Evolutionary conservation across 164 flowering plant species (phyloP).

Genomic region (Platanus orientalis): DNA sequence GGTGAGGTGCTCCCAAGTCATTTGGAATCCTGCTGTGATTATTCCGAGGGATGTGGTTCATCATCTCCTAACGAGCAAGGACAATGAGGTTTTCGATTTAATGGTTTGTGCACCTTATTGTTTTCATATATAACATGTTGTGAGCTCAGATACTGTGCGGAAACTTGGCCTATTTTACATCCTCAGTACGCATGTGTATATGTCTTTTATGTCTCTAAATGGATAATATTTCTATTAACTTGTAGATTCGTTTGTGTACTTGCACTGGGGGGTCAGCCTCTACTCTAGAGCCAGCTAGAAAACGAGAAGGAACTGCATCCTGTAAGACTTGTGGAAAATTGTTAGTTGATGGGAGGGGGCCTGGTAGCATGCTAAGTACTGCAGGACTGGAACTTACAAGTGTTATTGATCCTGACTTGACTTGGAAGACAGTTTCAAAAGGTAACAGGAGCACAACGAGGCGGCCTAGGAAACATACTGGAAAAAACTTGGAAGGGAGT

Average conservation of each 20-base stretch:
- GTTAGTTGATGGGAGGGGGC: constrained; percentile 23
- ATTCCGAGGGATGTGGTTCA: not conserved
- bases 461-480: constrained; percentile 23
- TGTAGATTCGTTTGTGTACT: constrained; percentile 32
- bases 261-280: constrained; percentile 26
- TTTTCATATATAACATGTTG: no score
- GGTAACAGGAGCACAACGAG: constrained; percentile 29
- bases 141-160: no score
- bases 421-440: constrained; percentile 33
- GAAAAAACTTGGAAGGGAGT: constrained; percentile 18
- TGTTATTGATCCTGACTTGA: constrained; percentile 28
- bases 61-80: not conserved
- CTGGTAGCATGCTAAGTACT: constrained; percentile 33
- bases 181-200: not conserved
- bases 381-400: constrained; percentile 27
- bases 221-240: not conserved
- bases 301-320: constrained; percentile 12
- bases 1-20: not conserved
- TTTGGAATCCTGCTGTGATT: constrained; percentile 2
- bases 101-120: constrained; percentile 23
- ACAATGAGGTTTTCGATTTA: constrained; percentile 19
- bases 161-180: not conserved
- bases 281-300: constrained; percentile 14
- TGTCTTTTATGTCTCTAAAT: not conserved
- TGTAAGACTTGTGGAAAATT: constrained; percentile 29